Percentiles rank a stretch among this genome's conserved stretches.
phyloP scores from a whole-genome alignment of 2,329 filamentous ascomycete genomes.

The Hypoxylon sp. region DNA sequence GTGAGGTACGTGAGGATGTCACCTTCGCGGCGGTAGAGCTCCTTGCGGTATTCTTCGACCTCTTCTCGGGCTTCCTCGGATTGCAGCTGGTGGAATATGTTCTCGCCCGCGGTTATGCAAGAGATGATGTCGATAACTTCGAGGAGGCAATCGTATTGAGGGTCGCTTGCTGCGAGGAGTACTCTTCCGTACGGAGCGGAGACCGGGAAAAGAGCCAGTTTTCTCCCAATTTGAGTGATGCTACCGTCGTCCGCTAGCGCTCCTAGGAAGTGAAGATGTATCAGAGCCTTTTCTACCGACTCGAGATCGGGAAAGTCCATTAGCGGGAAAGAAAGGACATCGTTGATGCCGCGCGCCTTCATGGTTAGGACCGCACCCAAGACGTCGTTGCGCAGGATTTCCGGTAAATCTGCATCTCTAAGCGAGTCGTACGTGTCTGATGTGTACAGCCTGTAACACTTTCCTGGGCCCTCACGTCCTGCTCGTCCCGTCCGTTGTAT shows the following conservation, averaged over 20 bases:
- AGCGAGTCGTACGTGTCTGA: slow-evolving; percentile 78
- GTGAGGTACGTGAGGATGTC: slow-evolving; percentile 74
- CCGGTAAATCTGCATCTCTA: slow-evolving; percentile 81
- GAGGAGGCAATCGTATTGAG: slow-evolving; percentile 77
- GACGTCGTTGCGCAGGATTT: slow-evolving; percentile 91
- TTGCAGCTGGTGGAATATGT: slow-evolving; percentile 70
- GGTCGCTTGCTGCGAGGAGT: slow-evolving; percentile 79
- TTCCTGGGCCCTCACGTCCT: slow-evolving; percentile 89
- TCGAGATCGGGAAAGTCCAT: slow-evolving; percentile 84
- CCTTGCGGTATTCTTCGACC: slow-evolving; percentile 64
- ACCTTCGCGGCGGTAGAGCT: slow-evolving; percentile 70
- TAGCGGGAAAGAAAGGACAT: slow-evolving; percentile 85
- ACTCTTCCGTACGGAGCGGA: slow-evolving; percentile 85
- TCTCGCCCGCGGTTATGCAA: slow-evolving; percentile 71
- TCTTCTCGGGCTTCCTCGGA: slow-evolving; percentile 68
- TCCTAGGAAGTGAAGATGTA: slow-evolving; percentile 82
- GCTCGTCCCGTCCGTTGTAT: slow-evolving; percentile 92
- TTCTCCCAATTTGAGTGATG: slow-evolving; percentile 79
- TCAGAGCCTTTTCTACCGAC: slow-evolving; percentile 81
- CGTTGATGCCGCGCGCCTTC: slow-evolving; percentile 88
- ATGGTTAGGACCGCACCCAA: slow-evolving; percentile 89
- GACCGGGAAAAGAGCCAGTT: slow-evolving; percentile 86
- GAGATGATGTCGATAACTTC: slow-evolving; percentile 88
- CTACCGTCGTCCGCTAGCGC: slow-evolving; percentile 77
- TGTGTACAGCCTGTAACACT: slow-evolving; percentile 91